Evolutionary conservation across 1,284 basidiomycete species (phyloP), one percentile per base, ranked within the genome.

Genomic region (Pseudozyma sp.): DNA sequence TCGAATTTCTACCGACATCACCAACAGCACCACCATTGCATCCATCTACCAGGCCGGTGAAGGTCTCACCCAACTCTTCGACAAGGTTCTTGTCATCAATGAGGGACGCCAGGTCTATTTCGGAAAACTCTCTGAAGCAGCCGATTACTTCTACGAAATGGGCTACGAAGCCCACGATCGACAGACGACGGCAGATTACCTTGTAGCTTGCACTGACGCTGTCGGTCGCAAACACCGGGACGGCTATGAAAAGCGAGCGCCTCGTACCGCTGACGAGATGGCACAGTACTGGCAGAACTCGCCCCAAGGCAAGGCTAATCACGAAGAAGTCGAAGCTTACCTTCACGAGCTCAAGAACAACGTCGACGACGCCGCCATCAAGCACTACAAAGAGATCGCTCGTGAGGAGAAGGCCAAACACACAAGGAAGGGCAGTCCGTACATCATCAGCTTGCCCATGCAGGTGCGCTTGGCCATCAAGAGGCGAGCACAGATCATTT

Each of bases 391-490:
- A 52, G 36, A 18, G 2, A 45, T 72, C 11, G 68, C 68, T 3
- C 63, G 67, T 6, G 62, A 74, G 45, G 74, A 80, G 18, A 79
- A 77, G 55, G 70, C 70, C 31, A 70, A 65, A 39, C 47, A 47
- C 51, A 56, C 59, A n/a, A 58, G 65, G 11, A 66, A 66, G 39
- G 54, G 61, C 10, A 70, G 66, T 38, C 38, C 68, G 25, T 83
- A 77, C 71, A 58, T 78, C 61, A 66, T 82, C 57, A 76, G 75
- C 7, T 67, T 70, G 34, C 76, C 74, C 12, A 76, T 77, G 63
- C 91, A 93, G 84, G 88, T 88, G 16, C 85, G 89, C n/a, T 88
- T 90, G 6, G 89, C 91, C 52, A 90, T 92, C 88, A 78, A 85
- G 11, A 87, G 92, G 48, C 86, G 91, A 35, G 85, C 89, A n/a